These are phyloP conservation scores for Plasmodium gallinaceum DNA, from an alignment of 169 alveolate genomes.

Conservation along the genomic window DNA sequence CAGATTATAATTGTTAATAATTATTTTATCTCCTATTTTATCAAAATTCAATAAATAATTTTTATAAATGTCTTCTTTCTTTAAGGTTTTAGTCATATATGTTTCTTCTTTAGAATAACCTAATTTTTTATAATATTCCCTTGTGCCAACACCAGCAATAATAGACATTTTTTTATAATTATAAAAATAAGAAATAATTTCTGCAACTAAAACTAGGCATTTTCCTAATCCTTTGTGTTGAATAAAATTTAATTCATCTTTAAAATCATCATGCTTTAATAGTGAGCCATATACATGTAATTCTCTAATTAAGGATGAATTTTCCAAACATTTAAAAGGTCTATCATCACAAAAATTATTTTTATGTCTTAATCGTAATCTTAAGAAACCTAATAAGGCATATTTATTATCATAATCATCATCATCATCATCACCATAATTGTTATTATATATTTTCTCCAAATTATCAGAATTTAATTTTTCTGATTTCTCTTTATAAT, in stretches of 20 bases:
- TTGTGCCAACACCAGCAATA: slow-evolving; percentile 99
- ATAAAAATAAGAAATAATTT: slow-evolving; percentile 79
- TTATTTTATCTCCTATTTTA: slow-evolving; percentile 38
- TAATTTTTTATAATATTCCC: slow-evolving; percentile 97
- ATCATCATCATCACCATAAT: neutral
- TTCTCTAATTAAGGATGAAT: slow-evolving; percentile 93
- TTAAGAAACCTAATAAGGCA: slow-evolving; percentile 89
- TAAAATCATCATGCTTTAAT: slow-evolving; percentile 36
- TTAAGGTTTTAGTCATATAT: slow-evolving; percentile 93
- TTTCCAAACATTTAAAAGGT: slow-evolving; percentile 80
- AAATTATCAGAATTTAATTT: neutral
- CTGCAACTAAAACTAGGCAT: slow-evolving; percentile 83
- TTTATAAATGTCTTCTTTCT: slow-evolving; percentile 43
- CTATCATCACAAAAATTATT: slow-evolving; percentile 76
- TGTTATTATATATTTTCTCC: neutral
- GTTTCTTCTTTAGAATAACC: slow-evolving; percentile 97
- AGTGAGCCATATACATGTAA: slow-evolving; percentile 93
- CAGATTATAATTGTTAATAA: slow-evolving; percentile 40
- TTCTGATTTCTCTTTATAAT: neutral
- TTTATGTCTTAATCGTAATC: slow-evolving; percentile 88
- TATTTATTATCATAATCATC: slow-evolving; percentile 79
- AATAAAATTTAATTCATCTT: slow-evolving; percentile 65
- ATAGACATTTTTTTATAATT: slow-evolving; percentile 94
- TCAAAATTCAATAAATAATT: slow-evolving; percentile 39
- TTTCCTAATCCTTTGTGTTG: slow-evolving; percentile 84